These are phyloP conservation scores for Beauveria asiatica DNA, from an alignment of 2,329 filamentous ascomycete genomes.

Conservation along the genomic window DNA sequence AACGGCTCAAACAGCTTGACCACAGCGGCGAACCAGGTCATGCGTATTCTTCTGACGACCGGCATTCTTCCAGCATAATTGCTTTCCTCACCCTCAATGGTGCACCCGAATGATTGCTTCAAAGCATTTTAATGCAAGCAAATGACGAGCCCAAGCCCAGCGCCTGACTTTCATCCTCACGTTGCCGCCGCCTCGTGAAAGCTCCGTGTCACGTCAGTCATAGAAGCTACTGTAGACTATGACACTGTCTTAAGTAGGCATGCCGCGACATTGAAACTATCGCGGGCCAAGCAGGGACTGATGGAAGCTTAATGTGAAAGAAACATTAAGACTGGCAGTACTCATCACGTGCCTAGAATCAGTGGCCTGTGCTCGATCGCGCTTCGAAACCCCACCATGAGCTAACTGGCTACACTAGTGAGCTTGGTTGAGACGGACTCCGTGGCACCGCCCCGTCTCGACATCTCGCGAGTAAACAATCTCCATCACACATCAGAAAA, in stretches of 20 bases:
- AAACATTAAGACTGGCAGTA: not conserved
- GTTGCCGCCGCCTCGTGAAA: not conserved
- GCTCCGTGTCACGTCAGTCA: not conserved
- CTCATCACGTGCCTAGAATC: not conserved
- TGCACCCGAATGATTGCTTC: not conserved
- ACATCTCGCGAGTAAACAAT: not conserved
- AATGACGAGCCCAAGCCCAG: not conserved
- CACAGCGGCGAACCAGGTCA: not conserved
- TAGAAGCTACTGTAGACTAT: too few species aligned
- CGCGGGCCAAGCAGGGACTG: too few species aligned
- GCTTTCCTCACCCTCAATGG: not conserved
- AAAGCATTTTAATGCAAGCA: not conserved
- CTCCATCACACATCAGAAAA: not conserved
- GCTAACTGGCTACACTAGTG: not conserved
- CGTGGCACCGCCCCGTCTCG: not conserved
- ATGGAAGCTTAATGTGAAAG: not conserved
- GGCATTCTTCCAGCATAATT: not conserved
- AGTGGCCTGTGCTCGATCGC: slow-evolving; percentile 9
- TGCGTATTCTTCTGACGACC: not conserved
- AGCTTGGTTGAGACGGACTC: not conserved
- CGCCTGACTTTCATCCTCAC: not conserved
- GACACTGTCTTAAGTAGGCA: too few species aligned
- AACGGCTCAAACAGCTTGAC: not conserved
- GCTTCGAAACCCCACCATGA: slow-evolving; percentile 6
- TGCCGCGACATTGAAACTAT: too few species aligned